Evolutionary conservation across 179 eudicot genomes (phyloP), one percentile per base, ranked within the genome.

Genomic region (Beta macrorhiza): DNA sequence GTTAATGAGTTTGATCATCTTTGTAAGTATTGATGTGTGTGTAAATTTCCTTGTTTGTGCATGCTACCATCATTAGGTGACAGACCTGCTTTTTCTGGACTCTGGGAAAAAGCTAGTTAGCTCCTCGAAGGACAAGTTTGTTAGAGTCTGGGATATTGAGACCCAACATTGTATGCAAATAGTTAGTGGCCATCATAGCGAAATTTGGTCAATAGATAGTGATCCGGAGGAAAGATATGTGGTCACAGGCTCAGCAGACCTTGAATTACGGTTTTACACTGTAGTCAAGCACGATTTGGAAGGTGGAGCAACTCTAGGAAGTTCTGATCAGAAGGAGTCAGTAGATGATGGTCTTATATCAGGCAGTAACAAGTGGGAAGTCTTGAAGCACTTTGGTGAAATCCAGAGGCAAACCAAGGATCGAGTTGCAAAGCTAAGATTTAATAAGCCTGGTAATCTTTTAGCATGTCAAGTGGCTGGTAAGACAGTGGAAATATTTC

Each of bases 81-180:
- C 99, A 15, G 98, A 94, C 69, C 86, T 96, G 83, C 93, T 89
- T 25, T 96, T 96, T 86, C 85, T 96, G 87, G 97, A 92, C 85
- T 87, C 91, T 64, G 91, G 93, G 67, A 92, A 91, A 82, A 96
- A 91, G 81, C 86, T 96, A 84, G 93, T 92, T 70, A 96, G 95
- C 83, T 91, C 97, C 42, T 96, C 99, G 17, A 96, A 96, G 83
- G 99, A 96, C 90, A 96, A 94, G 80, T 94, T 91, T 78, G 80
- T 96, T 82, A 94, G 98, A 85, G 95, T 96, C 76, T 96, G 99
- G 99, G 99, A 96, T 87, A 91, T 91, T 78, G 99, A 96, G 79
- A 94, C 97, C 32, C 99, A 96, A 81, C 92, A 94, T 77, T 94
- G 99, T 74, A 87, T 91, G 91, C 99, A 96, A 88, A 94, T 94